These are phyloP conservation scores for Diaporthe humulicola DNA, from an alignment of 2,329 filamentous ascomycete genomes.

Conservation along the genomic window DNA sequence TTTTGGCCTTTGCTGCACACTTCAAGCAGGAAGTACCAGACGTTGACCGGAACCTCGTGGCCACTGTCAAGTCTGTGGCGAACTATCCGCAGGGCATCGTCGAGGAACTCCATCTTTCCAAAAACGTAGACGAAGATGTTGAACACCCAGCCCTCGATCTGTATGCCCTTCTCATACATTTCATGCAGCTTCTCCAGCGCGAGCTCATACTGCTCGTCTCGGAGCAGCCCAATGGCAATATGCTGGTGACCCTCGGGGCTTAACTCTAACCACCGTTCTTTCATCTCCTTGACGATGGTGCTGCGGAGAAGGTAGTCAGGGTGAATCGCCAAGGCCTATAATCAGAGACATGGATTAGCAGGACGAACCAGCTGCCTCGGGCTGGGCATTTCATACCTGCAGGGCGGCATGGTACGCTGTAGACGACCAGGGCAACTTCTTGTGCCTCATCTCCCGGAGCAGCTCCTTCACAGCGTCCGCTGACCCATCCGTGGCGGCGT, in stretches of 20 bases:
- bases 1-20: slow-evolving; percentile 75
- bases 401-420: slow-evolving; percentile 80
- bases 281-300: slow-evolving; percentile 80
- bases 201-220: slow-evolving; percentile 86
- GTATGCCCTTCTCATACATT: slow-evolving; percentile 69
- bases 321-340: slow-evolving; percentile 80
- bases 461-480: slow-evolving; percentile 72
- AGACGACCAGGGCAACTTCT: slow-evolving; percentile 73
- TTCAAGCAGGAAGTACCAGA: slow-evolving; percentile 83
- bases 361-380: background rate
- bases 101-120: slow-evolving; percentile 78
- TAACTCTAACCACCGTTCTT: slow-evolving; percentile 77
- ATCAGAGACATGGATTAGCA: slow-evolving; percentile 35
- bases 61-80: slow-evolving; percentile 62
- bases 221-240: slow-evolving; percentile 79
- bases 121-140: slow-evolving; percentile 83
- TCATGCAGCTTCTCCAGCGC: slow-evolving; percentile 79
- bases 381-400: slow-evolving; percentile 60
- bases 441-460: slow-evolving; percentile 78
- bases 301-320: slow-evolving; percentile 85
- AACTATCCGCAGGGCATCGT: slow-evolving; percentile 81
- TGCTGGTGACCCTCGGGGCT: slow-evolving; percentile 73
- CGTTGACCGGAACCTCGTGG: slow-evolving; percentile 55
- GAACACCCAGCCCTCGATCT: slow-evolving; percentile 79
- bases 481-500: slow-evolving; percentile 77